A percentile compares a stretch with the other conserved stretches of the same genome.
phyloP scores from a whole-genome alignment of 805 yeast species.

The Kodamaea sagamina region DNA sequence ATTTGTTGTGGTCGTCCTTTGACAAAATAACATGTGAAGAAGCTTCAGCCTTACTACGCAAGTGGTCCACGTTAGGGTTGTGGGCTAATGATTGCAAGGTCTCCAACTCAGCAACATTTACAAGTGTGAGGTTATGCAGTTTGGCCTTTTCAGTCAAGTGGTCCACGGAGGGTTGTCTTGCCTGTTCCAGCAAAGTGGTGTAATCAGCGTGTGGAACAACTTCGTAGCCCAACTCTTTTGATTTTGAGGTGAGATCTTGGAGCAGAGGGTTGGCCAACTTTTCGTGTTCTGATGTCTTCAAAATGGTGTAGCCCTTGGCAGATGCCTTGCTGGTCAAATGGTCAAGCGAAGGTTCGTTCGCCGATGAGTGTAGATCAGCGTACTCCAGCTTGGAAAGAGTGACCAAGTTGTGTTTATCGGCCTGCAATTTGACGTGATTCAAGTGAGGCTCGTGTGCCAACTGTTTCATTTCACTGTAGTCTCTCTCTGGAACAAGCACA shows the following conservation, averaged over 20 bases:
- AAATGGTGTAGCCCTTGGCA: slow-evolving; percentile 22
- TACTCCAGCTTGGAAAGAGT: slow-evolving; percentile 36
- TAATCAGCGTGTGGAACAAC: slow-evolving; percentile 4
- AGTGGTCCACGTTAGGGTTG: slow-evolving; percentile 24
- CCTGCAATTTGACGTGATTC: slow-evolving; percentile 35
- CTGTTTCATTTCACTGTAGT: slow-evolving; percentile 16
- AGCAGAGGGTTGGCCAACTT: slow-evolving; percentile 13
- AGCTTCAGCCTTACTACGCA: slow-evolving; percentile 17
- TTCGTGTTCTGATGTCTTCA: slow-evolving; percentile 17
- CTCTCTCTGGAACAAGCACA: slow-evolving; percentile 16
- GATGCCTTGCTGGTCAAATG: slow-evolving; percentile 15
- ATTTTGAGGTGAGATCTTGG: neutral
- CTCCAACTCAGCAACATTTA: slow-evolving; percentile 18
- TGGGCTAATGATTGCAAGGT: slow-evolving; percentile 16
- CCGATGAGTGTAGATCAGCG: slow-evolving; percentile 31
- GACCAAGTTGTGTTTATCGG: slow-evolving; percentile 35
- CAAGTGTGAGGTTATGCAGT: slow-evolving; percentile 15
- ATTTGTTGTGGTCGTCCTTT: slow-evolving; percentile 15
- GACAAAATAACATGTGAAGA: slow-evolving; percentile 21
- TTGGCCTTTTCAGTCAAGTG: slow-evolving; percentile 20
- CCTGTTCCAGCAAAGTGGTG: slow-evolving; percentile 5
- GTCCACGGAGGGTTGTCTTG: slow-evolving; percentile 23
- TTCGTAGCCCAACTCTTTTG: slow-evolving; percentile 7
- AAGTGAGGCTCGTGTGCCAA: slow-evolving; percentile 24
- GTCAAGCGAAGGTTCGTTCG: slow-evolving; percentile 32